phyloP scores from a whole-genome alignment of 176 grass and related monocot genomes.

The Eleusine indica region DNA sequence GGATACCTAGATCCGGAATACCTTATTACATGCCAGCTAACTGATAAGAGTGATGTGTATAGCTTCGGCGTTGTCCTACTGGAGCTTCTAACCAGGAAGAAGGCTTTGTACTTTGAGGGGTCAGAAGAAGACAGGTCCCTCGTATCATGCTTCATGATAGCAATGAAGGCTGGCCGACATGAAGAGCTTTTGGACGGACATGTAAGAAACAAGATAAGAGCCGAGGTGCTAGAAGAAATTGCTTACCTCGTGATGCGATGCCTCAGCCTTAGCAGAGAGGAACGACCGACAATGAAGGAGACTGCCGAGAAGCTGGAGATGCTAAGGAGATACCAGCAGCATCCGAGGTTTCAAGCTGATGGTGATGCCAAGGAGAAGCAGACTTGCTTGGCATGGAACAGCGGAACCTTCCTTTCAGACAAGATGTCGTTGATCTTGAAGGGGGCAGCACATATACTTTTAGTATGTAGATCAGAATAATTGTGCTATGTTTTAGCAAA shows the following conservation, averaged over 20 bases:
- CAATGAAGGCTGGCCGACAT: not conserved
- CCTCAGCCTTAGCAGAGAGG: conserved; percentile 59
- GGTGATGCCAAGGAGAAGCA: conserved; percentile 30
- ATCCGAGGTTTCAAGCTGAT: conserved; percentile 18
- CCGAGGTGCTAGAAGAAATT: conserved; percentile 49
- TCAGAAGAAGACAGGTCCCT: not conserved
- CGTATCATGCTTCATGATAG: not conserved
- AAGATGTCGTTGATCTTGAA: conserved; percentile 45
- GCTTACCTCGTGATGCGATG: conserved; percentile 54
- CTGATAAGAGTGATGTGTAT: not conserved
- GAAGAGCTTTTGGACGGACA: not conserved
- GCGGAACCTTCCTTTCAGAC: conserved; percentile 28
- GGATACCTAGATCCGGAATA: not conserved
- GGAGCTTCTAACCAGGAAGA: not conserved
- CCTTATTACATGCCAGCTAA: not conserved
- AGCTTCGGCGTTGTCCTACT: not conserved
- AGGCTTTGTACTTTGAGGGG: not conserved
- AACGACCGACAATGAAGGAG: conserved; percentile 66
- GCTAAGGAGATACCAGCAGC: conserved; percentile 45
- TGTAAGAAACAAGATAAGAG: not conserved
- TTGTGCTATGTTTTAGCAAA: not conserved
- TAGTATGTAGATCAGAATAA: not conserved
- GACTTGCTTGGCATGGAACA: conserved; percentile 49
- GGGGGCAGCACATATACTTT: conserved; percentile 24
- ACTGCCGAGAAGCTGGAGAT: conserved; percentile 51